A percentile compares a stretch with the other conserved stretches of the same genome.
phyloP scores from a whole-genome alignment of 345 rosid species.

The Anacardium occidentale region DNA sequence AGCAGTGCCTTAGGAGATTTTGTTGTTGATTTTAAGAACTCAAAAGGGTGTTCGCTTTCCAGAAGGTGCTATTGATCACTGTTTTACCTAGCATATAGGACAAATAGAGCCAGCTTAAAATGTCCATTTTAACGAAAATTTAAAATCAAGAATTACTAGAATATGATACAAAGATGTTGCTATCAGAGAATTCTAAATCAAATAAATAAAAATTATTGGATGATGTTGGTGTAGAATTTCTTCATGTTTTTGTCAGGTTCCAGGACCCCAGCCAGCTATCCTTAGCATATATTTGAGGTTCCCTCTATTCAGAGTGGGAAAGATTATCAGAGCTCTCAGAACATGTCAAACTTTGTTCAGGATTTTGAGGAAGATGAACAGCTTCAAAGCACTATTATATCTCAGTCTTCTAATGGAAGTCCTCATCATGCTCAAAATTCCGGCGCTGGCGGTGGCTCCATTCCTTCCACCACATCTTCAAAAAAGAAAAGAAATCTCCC shows the following conservation, averaged over 20 bases:
- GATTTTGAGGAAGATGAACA: slow-evolving; percentile 50
- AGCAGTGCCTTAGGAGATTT: too few species aligned
- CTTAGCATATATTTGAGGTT: slow-evolving; percentile 26
- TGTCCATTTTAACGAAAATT: slow-evolving; percentile 7
- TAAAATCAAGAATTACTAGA: neutral
- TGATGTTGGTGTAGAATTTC: slow-evolving; percentile 28
- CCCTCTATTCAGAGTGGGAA: slow-evolving; percentile 14
- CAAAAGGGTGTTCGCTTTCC: neutral
- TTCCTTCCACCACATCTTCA: slow-evolving; percentile 25
- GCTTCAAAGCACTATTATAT: slow-evolving; percentile 34
- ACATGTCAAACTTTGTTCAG: slow-evolving; percentile 48
- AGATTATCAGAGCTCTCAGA: slow-evolving; percentile 16
- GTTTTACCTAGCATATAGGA: slow-evolving; percentile 25
- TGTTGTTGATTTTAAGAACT: neutral
- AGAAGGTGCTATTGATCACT: neutral
- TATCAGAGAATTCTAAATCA: slow-evolving; percentile 35
- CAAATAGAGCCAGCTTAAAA: slow-evolving; percentile 31
- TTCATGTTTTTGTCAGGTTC: slow-evolving; percentile 40
- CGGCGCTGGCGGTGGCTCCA: slow-evolving; percentile 28
- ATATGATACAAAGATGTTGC: slow-evolving; percentile 18
- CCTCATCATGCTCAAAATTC: slow-evolving; percentile 30
- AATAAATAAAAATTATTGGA: slow-evolving; percentile 22
- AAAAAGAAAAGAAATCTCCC: slow-evolving; percentile 60
- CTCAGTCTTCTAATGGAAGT: slow-evolving; percentile 43
- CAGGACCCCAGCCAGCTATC: slow-evolving; percentile 7